Conservation (phyloP, 306 rosid species). For the Glycyrrhiza uralensis region DNA sequence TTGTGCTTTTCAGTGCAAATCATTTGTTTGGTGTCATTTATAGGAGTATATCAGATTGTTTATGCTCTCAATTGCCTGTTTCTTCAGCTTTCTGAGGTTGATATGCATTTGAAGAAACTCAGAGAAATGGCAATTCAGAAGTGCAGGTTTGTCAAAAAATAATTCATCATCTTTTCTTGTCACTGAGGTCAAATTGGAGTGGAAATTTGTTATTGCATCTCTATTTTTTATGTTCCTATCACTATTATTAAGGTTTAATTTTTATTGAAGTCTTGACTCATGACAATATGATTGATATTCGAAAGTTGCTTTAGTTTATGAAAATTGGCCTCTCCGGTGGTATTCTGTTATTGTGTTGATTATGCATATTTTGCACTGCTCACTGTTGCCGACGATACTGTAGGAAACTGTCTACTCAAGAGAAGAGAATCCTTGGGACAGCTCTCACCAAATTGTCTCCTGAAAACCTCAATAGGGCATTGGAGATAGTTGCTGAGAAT, state of each 20-base stretch:
- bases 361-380: slow-evolving; percentile 12
- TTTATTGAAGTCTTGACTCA: not conserved
- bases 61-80: slow-evolving; percentile 25
- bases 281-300: not conserved
- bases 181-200: not conserved
- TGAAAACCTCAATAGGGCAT: slow-evolving; percentile 66
- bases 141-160: slow-evolving; percentile 62
- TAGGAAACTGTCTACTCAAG: slow-evolving; percentile 68
- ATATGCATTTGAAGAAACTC: slow-evolving; percentile 53
- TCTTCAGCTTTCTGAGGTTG: slow-evolving; percentile 66
- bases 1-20: slow-evolving; percentile 16
- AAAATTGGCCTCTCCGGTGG: not conserved
- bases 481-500: slow-evolving; percentile 69
- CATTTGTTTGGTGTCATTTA: slow-evolving; percentile 17
- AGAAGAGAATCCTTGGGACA: slow-evolving; percentile 60
- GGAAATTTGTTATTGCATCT: slow-evolving; percentile 2
- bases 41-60: slow-evolving; percentile 5
- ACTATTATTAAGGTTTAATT: not conserved
- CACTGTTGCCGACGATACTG: not conserved
- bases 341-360: not conserved
- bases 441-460: slow-evolving; percentile 61
- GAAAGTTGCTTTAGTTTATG: slow-evolving; percentile 2
- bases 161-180: slow-evolving; percentile 5
- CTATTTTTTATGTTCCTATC: not conserved
- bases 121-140: slow-evolving; percentile 63